Evolutionary conservation across 2,329 filamentous ascomycete species (phyloP).

Genomic region (Ophiosphaerella herpotricha): DNA sequence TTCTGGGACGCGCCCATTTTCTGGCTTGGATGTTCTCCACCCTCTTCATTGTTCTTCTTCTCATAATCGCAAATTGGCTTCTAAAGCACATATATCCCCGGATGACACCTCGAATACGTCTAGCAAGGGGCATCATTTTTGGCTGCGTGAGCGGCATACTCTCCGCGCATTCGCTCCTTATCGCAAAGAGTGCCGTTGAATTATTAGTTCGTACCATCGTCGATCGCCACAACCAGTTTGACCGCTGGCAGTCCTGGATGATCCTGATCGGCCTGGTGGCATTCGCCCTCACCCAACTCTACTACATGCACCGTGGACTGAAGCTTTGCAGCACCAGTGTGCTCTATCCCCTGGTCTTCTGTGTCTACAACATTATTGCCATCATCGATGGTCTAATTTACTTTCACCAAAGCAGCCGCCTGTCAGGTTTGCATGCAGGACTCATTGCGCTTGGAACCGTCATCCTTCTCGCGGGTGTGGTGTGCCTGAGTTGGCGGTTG

Average conservation of each 20-base stretch:
- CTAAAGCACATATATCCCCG: conserved; percentile 46
- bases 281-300: conserved; percentile 87
- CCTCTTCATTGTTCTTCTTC: conserved; percentile 69
- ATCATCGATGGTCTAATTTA: conserved; percentile 97
- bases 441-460: conserved; percentile 85
- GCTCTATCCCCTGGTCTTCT: conserved; percentile 96
- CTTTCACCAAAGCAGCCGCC: conserved; percentile 83
- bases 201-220: conserved; percentile 84
- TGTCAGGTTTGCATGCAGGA: conserved; percentile 75
- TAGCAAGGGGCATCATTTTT: conserved; percentile 82
- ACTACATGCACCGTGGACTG: conserved; percentile 90
- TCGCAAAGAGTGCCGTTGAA: conserved; percentile 96
- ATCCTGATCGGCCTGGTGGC: conserved; percentile 81
- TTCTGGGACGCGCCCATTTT: conserved; percentile 76
- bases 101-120: conserved; percentile 67
- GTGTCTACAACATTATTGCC: conserved; percentile 98
- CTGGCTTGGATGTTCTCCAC: conserved; percentile 88
- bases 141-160: conserved; percentile 87
- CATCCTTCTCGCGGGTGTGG: conserved; percentile 83
- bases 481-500: conserved; percentile 91
- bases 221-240: conserved; percentile 89
- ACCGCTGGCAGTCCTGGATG: conserved; percentile 92
- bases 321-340: conserved; percentile 95
- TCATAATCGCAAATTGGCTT: conserved; percentile 59
- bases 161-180: conserved; percentile 88